These are phyloP conservation scores for Fagus crenata DNA, from an alignment of 306 rosid genomes.

Conservation along the genomic window DNA sequence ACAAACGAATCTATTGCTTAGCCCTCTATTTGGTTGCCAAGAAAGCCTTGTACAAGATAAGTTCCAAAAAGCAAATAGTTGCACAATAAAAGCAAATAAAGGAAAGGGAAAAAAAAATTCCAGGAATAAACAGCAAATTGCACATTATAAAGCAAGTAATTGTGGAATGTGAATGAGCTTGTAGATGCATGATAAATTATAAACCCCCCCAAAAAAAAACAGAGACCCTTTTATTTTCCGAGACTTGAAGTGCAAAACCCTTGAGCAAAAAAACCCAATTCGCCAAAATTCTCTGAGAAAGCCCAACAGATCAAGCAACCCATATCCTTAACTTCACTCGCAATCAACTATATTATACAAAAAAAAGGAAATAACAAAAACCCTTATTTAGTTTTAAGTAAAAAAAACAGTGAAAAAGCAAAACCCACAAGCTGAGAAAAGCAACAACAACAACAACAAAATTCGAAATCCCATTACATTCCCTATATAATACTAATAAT, in stretches of 20 bases:
- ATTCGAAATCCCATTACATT: conserved; percentile 17
- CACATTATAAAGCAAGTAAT: conserved; percentile 5
- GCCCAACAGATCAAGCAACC: conserved; percentile 30
- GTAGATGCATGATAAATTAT: neutral
- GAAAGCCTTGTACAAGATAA: neutral
- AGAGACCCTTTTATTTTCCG: conserved; percentile 12
- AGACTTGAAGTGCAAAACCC: conserved; percentile 21
- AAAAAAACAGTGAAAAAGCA: conserved; percentile 2
- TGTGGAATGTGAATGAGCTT: conserved; percentile 16
- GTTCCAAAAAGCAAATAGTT: neutral
- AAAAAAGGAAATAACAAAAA: conserved; percentile 5
- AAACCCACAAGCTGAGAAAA: conserved; percentile 16
- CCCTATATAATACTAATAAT: conserved; percentile 5
- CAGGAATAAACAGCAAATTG: neutral
- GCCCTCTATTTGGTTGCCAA: neutral
- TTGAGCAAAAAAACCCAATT: conserved; percentile 23
- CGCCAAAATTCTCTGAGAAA: conserved; percentile 20
- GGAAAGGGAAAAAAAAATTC: neutral
- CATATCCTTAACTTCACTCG: conserved; percentile 25
- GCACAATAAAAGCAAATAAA: neutral
- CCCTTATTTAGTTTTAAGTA: neutral
- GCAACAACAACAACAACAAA: neutral
- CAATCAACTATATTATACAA: conserved; percentile 11
- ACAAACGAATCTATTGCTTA: neutral
- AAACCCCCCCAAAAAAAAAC: conserved; percentile 13